Percentiles rank a stretch among this genome's conserved stretches.
Evolutionary conservation across 2,329 filamentous ascomycete species (phyloP).

Genomic region (Neopestalotiopsis clavispora): DNA sequence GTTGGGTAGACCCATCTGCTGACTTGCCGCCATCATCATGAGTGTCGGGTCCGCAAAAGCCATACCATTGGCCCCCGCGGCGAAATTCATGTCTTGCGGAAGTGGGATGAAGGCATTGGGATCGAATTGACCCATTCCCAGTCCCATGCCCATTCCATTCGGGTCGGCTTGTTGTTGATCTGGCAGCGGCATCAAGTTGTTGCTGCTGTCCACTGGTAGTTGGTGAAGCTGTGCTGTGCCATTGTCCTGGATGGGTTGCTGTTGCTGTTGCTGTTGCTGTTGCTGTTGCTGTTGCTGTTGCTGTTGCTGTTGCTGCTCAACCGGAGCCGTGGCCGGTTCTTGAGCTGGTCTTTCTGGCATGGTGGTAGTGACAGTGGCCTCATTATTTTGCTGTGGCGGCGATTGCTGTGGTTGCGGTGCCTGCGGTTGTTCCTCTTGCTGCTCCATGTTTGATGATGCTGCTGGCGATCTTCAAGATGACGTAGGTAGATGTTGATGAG

Average conservation of each 20-base stretch:
- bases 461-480: not conserved
- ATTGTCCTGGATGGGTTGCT: conserved; percentile 6
- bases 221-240: not conserved
- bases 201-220: not conserved
- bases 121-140: conserved; percentile 13
- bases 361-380: not conserved
- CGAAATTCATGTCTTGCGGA: conserved; percentile 11
- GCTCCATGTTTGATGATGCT: not conserved
- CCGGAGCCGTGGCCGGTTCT: not conserved
- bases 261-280: no score
- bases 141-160: conserved; percentile 11
- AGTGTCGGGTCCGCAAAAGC: conserved; percentile 16
- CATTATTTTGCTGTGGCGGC: conserved; percentile 4
- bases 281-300: not conserved
- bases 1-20: conserved; percentile 13
- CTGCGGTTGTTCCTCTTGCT: not conserved
- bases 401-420: not conserved
- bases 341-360: conserved; percentile 8
- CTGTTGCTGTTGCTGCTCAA: not conserved
- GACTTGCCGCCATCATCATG: conserved; percentile 17
- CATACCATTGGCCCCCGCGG: conserved; percentile 14
- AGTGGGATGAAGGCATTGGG: conserved; percentile 16
- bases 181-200: not conserved
- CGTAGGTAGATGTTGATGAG: conserved; percentile 1
- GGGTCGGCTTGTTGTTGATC: conserved; percentile 4